These are phyloP conservation scores for Teratosphaeria zuluensis DNA, from an alignment of 2,329 filamentous ascomycete species.

Conservation along the genomic window DNA sequence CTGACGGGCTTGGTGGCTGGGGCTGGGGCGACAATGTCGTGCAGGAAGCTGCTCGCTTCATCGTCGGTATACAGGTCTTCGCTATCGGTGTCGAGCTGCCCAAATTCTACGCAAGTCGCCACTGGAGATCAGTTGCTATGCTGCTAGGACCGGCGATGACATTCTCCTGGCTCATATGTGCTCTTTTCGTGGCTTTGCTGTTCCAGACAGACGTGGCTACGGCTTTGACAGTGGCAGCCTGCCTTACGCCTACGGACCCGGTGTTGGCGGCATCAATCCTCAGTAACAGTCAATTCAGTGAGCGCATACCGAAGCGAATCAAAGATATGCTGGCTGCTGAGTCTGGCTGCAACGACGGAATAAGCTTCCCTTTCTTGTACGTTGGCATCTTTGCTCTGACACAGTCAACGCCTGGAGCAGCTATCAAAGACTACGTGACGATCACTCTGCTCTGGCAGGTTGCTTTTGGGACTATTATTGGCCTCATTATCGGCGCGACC, in stretches of 20 bases:
- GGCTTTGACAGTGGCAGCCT: conserved; percentile 44
- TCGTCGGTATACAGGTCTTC: conserved; percentile 37
- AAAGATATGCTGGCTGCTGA: conserved; percentile 45
- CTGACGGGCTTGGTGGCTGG: conserved; percentile 25
- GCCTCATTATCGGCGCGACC: conserved; percentile 37
- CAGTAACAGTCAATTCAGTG: conserved; percentile 44
- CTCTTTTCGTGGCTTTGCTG: conserved; percentile 37
- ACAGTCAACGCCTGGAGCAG: conserved; percentile 27
- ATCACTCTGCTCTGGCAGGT: conserved; percentile 49
- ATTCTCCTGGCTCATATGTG: conserved; percentile 39
- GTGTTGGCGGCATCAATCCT: conserved; percentile 46
- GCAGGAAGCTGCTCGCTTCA: conserved; percentile 29
- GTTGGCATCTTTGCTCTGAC: conserved; percentile 40
- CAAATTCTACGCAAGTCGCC: conserved; percentile 38
- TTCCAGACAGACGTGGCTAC: conserved; percentile 38
- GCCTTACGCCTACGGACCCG: conserved; percentile 48
- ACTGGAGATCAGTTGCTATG: conserved; percentile 43
- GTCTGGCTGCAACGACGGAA: conserved; percentile 47
- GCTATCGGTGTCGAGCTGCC: conserved; percentile 28
- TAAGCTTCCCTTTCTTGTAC: conserved; percentile 48
- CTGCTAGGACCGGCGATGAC: conserved; percentile 45
- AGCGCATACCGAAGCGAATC: conserved; percentile 41
- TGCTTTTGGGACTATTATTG: conserved; percentile 37
- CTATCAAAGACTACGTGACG: conserved; percentile 43
- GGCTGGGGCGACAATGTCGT: conserved; percentile 22